A percentile compares a stretch with the other conserved stretches of the same genome.
Conservation (phyloP, 139 green algal species). For the Ulvella scutata region DNA sequence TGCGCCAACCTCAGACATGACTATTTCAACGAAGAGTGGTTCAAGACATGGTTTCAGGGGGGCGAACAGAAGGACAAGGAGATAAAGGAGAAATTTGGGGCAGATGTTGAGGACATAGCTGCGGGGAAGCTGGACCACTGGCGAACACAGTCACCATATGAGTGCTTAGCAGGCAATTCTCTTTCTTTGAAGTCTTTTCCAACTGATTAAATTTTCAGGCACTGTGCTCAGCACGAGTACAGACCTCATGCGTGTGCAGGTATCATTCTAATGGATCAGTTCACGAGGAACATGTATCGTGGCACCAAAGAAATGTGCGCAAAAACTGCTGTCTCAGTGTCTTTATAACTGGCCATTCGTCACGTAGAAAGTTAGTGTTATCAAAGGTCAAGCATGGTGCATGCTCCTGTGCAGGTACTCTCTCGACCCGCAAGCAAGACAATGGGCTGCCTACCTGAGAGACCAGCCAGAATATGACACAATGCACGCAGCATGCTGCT, state of each 20-base stretch:
- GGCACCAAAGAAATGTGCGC: neutral
- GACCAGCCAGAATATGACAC: neutral
- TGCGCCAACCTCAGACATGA: neutral
- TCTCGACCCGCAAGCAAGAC: neutral
- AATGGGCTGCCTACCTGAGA: neutral
- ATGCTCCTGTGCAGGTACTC: conserved; percentile 2
- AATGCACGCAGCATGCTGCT: neutral
- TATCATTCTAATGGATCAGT: conserved; percentile 1
- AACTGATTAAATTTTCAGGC: too few relatives aligned
- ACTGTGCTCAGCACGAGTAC: too few relatives aligned
- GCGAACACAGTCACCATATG: neutral
- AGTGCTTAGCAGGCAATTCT: neutral
- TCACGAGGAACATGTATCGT: neutral
- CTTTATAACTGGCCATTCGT: too few relatives aligned
- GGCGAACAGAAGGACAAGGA: neutral
- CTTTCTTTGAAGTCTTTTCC: too few relatives aligned
- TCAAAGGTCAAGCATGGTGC: too few relatives aligned
- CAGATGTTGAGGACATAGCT: neutral
- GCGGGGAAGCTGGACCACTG: neutral
- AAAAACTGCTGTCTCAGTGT: too few relatives aligned
- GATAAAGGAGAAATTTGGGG: neutral
- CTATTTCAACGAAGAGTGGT: neutral
- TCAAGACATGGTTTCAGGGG: neutral
- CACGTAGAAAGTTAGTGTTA: too few relatives aligned
- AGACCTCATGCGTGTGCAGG: too few relatives aligned